These are phyloP conservation scores for Rhododendron molle DNA, from an alignment of 148 eudicot species.

Conservation along the genomic window DNA sequence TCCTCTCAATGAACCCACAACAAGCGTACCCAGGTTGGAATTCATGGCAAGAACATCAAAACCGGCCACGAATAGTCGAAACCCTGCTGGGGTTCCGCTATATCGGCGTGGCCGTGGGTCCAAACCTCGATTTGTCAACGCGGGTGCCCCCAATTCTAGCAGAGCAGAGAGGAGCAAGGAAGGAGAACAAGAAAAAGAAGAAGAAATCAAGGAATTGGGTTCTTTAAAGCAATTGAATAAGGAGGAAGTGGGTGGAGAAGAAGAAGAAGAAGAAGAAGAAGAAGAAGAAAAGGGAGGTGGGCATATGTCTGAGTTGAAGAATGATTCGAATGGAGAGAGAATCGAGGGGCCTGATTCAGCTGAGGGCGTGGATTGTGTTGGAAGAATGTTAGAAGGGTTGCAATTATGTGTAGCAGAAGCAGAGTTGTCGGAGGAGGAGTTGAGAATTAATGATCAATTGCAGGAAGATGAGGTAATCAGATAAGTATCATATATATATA, in stretches of 20 bases:
- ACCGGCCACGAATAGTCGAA: slow-evolving; percentile 15
- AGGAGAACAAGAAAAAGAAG: neutral
- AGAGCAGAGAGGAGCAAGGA: neutral
- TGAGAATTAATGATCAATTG: slow-evolving; percentile 66
- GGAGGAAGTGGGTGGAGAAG: slow-evolving; percentile 5
- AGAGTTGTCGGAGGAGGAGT: slow-evolving; percentile 54
- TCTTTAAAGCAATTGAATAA: slow-evolving; percentile 18
- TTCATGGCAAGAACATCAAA: slow-evolving; percentile 6
- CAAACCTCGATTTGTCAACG: slow-evolving; percentile 18
- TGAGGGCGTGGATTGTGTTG: slow-evolving; percentile 29
- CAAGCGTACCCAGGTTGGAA: slow-evolving; percentile 14
- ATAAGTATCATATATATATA: neutral
- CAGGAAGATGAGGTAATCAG: slow-evolving; percentile 86
- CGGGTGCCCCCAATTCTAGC: slow-evolving; percentile 20
- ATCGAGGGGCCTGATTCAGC: slow-evolving; percentile 16
- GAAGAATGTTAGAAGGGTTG: slow-evolving; percentile 46
- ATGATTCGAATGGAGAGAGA: slow-evolving; percentile 10
- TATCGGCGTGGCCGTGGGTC: slow-evolving; percentile 23
- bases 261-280: too few species aligned
- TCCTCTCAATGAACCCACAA: neutral
- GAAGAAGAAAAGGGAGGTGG: neutral
- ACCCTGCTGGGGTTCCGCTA: slow-evolving; percentile 22
- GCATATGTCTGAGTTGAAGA: slow-evolving; percentile 2
- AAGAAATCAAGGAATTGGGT: slow-evolving; percentile 24
- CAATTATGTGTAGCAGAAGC: slow-evolving; percentile 40